phyloP scores from a whole-genome alignment of 2,329 filamentous ascomycete species.

The Elsinoe fawcettii region DNA sequence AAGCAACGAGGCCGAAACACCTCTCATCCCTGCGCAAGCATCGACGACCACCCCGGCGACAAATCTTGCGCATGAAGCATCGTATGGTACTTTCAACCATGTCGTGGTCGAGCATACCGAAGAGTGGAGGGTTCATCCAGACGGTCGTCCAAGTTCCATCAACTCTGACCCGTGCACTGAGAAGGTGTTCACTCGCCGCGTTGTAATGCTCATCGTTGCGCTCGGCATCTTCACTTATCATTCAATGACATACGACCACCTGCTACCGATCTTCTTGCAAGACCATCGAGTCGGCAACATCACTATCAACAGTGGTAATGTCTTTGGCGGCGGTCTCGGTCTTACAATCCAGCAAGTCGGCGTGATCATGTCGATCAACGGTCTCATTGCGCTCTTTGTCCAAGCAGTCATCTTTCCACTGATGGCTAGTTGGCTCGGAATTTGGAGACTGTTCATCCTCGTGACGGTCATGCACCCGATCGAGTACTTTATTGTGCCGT shows the following conservation, averaged over 20 bases:
- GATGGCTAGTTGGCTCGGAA: conserved; percentile 54
- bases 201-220: conserved; percentile 70
- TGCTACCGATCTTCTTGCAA: conserved; percentile 88
- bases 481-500: conserved; percentile 62
- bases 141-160: conserved; percentile 32
- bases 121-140: conserved; percentile 44
- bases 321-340: conserved; percentile 53
- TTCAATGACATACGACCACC: conserved; percentile 88
- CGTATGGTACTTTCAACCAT: conserved; percentile 33
- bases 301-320: conserved; percentile 21
- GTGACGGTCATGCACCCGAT: conserved; percentile 60
- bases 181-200: conserved; percentile 53
- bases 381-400: conserved; percentile 62
- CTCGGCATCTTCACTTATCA: conserved; percentile 90
- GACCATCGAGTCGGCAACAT: conserved; percentile 51
- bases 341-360: conserved; percentile 60
- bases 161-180: conserved; percentile 28
- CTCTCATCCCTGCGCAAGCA: conserved; percentile 61
- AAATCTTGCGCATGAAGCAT: conserved; percentile 68
- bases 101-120: conserved; percentile 47
- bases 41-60: conserved; percentile 65
- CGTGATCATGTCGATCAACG: conserved; percentile 61
- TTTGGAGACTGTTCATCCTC: conserved; percentile 59
- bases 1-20: conserved; percentile 54
- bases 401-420: conserved; percentile 64